A percentile compares a stretch with the other conserved stretches of the same genome.
These are phyloP conservation scores for Nemania serpens DNA, from an alignment of 2,329 filamentous ascomycete species.

Conservation along the genomic window DNA sequence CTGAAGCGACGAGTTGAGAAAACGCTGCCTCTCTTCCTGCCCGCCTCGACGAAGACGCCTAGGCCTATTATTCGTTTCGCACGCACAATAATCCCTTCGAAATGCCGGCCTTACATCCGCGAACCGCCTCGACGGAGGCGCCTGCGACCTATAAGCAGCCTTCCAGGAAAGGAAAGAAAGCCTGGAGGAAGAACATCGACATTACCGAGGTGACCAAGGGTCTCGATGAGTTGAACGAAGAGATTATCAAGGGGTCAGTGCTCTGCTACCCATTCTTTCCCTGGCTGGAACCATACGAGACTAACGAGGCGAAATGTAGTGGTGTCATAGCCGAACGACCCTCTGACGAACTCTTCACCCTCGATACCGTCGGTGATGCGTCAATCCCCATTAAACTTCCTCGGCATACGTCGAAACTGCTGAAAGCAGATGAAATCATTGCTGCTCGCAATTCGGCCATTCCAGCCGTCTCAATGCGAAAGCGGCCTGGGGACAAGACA, in stretches of 20 bases:
- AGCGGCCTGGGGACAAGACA: slow-evolving; percentile 72
- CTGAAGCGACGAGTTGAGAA: not conserved
- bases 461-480: slow-evolving; percentile 76
- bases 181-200: slow-evolving; percentile 98
- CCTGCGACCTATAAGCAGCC: slow-evolving; percentile 85
- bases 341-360: slow-evolving; percentile 80
- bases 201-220: slow-evolving; percentile 83
- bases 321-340: slow-evolving; percentile 84
- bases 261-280: not conserved
- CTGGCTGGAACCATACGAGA: not conserved
- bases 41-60: not conserved
- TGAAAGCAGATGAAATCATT: slow-evolving; percentile 93
- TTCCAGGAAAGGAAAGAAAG: slow-evolving; percentile 96
- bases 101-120: slow-evolving; percentile 60
- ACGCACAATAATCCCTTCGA: slow-evolving; percentile 16
- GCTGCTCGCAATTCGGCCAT: slow-evolving; percentile 76
- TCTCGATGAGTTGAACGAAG: slow-evolving; percentile 80
- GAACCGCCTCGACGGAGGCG: slow-evolving; percentile 58
- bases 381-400: slow-evolving; percentile 67
- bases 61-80: not conserved
- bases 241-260: slow-evolving; percentile 84
- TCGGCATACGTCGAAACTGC: slow-evolving; percentile 71
- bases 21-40: not conserved
- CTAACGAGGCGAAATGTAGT: slow-evolving; percentile 51
- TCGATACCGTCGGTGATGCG: slow-evolving; percentile 76